Evolutionary conservation across 148 eudicot species (phyloP).

Genomic region (Polygonum aviculare): DNA sequence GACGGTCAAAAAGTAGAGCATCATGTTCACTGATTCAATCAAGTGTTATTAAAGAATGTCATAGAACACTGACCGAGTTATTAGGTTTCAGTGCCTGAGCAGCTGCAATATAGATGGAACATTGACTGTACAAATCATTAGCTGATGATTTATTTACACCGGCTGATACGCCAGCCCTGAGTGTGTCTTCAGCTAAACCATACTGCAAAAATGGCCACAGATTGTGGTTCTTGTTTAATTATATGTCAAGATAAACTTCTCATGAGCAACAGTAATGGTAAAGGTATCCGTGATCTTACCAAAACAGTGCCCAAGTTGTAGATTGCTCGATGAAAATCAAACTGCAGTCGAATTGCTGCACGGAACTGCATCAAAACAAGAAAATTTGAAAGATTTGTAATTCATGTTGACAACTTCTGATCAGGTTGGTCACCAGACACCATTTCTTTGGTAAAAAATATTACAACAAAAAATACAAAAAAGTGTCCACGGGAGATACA

Average conservation of each 20-base stretch:
- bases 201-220: slow-evolving; percentile 44
- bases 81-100: slow-evolving; percentile 91
- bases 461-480: not conserved
- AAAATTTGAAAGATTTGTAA: not conserved
- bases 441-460: not conserved
- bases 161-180: slow-evolving; percentile 53
- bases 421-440: not conserved
- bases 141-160: slow-evolving; percentile 53
- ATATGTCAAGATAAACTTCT: not conserved
- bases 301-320: slow-evolving; percentile 97
- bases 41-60: slow-evolving; percentile 1
- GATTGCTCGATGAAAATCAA: slow-evolving; percentile 95
- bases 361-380: slow-evolving; percentile 54
- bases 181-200: slow-evolving; percentile 93
- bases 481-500: not conserved
- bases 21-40: not conserved
- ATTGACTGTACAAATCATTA: slow-evolving; percentile 73
- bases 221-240: not conserved
- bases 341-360: slow-evolving; percentile 86
- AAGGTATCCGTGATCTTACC: slow-evolving; percentile 36
- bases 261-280: not conserved
- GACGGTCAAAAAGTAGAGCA: not conserved
- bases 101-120: slow-evolving; percentile 90
- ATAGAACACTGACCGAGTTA: slow-evolving; percentile 48
- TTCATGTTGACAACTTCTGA: not conserved